Conservation (phyloP, 305 asterid species). For the Nicotiana rustica region DNA sequence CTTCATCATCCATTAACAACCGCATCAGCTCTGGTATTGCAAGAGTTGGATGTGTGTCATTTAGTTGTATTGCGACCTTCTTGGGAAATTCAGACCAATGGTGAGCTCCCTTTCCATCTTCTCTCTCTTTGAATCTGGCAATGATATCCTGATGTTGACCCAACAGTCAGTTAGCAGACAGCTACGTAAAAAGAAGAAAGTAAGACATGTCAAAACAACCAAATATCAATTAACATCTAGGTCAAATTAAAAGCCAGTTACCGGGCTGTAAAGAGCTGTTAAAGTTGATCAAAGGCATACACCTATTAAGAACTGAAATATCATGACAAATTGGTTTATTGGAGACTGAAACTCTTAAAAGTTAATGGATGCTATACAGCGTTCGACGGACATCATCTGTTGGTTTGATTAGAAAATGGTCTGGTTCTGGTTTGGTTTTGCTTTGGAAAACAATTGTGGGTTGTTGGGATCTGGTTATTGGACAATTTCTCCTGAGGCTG, state of each 20-base stretch:
- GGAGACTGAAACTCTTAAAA: slow-evolving; percentile 9
- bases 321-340: neutral
- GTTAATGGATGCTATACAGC: neutral
- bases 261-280: neutral
- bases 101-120: slow-evolving; percentile 54
- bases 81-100: slow-evolving; percentile 89
- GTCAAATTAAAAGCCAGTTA: neutral
- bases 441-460: slow-evolving; percentile 19
- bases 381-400: neutral
- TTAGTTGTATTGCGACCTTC: slow-evolving; percentile 95
- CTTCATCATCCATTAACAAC: slow-evolving; percentile 89
- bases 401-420: neutral
- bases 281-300: slow-evolving; percentile 22
- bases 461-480: slow-evolving; percentile 9
- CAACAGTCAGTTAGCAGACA: slow-evolving; percentile 33
- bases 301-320: slow-evolving; percentile 6
- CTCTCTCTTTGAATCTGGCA: slow-evolving; percentile 89
- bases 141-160: slow-evolving; percentile 80
- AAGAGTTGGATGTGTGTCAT: slow-evolving; percentile 99
- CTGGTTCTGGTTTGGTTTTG: neutral
- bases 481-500: neutral
- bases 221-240: slow-evolving; percentile 13
- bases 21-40: slow-evolving; percentile 99
- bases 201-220: slow-evolving; percentile 23
- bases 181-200: slow-evolving; percentile 12